These are phyloP conservation scores for Alternaria conjuncta DNA, from an alignment of 2,329 filamentous ascomycete genomes.

Conservation along the genomic window DNA sequence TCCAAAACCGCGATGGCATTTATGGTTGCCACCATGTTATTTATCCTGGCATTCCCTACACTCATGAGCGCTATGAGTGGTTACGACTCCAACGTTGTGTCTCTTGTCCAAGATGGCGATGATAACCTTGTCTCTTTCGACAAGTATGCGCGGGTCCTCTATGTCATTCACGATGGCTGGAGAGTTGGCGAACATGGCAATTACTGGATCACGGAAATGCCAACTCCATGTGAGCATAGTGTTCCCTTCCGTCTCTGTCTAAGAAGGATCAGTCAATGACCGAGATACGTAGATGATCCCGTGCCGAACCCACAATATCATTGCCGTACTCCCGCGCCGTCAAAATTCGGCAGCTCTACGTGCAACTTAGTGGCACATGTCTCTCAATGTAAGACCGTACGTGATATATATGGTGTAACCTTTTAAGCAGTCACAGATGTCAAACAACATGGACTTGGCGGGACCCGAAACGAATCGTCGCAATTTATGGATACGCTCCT, in stretches of 20 bases:
- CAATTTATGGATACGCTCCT: background rate
- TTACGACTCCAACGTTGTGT: background rate
- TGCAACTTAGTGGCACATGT: background rate
- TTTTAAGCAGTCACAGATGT: background rate
- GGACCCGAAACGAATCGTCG: background rate
- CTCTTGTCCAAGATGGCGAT: background rate
- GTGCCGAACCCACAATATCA: fast-evolving
- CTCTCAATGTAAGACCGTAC: background rate
- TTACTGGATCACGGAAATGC: background rate
- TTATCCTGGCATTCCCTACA: background rate
- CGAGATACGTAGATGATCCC: background rate
- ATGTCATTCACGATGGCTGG: background rate
- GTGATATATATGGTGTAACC: background rate
- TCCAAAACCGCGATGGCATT: background rate
- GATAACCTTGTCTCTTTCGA: background rate
- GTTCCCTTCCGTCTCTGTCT: background rate
- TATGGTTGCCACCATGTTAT: background rate
- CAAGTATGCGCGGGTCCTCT: background rate
- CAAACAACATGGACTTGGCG: background rate
- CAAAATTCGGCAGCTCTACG: background rate
- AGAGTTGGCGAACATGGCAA: background rate
- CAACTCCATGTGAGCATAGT: background rate
- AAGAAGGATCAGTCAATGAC: background rate
- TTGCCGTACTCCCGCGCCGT: fast-evolving
- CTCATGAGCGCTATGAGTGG: background rate